Evolutionary conservation across 495 filamentous ascomycete genomes (phyloP).

Genomic region (Cercophora newfieldiana): DNA sequence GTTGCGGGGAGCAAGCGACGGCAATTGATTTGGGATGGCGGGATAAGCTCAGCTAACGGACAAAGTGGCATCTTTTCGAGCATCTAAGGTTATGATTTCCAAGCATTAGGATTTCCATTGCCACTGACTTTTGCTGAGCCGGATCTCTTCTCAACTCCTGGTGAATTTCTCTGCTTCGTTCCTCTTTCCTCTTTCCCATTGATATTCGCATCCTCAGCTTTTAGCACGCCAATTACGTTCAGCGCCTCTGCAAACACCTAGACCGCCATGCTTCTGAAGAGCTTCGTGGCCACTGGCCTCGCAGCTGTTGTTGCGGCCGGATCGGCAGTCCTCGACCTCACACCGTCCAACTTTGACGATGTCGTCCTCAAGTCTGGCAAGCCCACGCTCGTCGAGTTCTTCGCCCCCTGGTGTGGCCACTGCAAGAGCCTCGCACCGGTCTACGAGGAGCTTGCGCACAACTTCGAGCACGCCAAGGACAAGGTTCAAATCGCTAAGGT

Average conservation of each 20-base stretch:
- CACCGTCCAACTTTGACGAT: constrained; percentile 84
- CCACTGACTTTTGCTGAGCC: constrained; percentile 16
- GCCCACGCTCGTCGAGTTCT: constrained; percentile 97
- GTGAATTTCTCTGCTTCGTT: constrained; percentile 2
- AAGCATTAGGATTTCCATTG: constrained; percentile 31
- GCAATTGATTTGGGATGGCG: constrained; percentile 7
- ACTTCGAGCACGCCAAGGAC: constrained; percentile 71
- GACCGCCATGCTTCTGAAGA: constrained; percentile 53
- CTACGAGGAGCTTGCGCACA: constrained; percentile 86
- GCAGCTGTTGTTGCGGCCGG: constrained; percentile 49
- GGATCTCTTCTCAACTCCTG: constrained; percentile 14
- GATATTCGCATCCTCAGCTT: neutral
- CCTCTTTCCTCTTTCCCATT: neutral
- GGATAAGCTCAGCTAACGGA: constrained; percentile 14
- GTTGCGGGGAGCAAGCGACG: constrained; percentile 11
- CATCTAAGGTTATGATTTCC: constrained; percentile 24
- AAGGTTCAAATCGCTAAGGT: constrained; percentile 93
- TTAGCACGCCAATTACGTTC: neutral
- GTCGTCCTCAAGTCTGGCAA: constrained; percentile 89
- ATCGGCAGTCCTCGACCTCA: constrained; percentile 79
- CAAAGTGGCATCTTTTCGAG: constrained; percentile 40
- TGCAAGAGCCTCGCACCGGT: constrained; percentile 96
- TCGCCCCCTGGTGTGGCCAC: constrained; percentile 97
- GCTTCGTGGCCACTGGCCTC: constrained; percentile 52
- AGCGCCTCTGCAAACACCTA: neutral